Percentiles rank a stretch among this genome's conserved stretches.
Conservation (phyloP, 1,284 basidiomycete species). For the Ganoderma multipileum region DNA sequence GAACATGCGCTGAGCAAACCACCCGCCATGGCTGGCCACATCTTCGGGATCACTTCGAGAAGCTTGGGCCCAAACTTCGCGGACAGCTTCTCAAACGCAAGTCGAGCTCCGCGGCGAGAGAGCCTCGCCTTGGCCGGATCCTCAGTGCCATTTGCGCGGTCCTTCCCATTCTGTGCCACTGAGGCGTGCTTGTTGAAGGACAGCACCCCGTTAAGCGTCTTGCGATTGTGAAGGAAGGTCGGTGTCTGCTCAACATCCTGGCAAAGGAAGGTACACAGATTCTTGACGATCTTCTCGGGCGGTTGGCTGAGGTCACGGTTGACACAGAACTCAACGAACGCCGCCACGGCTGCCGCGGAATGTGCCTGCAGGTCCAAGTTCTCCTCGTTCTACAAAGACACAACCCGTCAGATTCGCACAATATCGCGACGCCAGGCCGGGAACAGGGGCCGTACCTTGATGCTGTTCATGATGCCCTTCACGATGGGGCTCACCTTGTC, state of each 20-base stretch:
- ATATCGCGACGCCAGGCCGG: too few relatives aligned
- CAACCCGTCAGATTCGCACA: background rate
- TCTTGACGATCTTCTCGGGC: conserved; percentile 96
- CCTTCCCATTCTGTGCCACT: conserved; percentile 49
- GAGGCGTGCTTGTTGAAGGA: conserved; percentile 60
- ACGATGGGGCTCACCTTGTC: conserved; percentile 97
- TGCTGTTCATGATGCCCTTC: conserved; percentile 96
- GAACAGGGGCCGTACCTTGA: conserved; percentile 73
- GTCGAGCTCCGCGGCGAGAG: conserved; percentile 84
- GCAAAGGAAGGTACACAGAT: conserved; percentile 96
- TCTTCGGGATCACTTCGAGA: conserved; percentile 83
- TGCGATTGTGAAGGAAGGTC: conserved; percentile 78
- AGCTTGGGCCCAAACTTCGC: conserved; percentile 78
- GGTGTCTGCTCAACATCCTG: conserved; percentile 91
- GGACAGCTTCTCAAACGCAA: conserved; percentile 86
- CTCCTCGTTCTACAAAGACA: conserved; percentile 76
- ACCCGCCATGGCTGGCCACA: conserved; percentile 94
- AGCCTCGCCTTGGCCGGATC: conserved; percentile 62
- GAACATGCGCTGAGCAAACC: conserved; percentile 77
- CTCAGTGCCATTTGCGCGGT: conserved; percentile 47
- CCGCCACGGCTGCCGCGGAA: conserved; percentile 87
- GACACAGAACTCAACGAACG: conserved; percentile 89
- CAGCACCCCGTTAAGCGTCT: conserved; percentile 76
- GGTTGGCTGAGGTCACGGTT: conserved; percentile 66
- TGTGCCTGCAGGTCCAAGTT: conserved; percentile 91